These are phyloP conservation scores for Chaetomiaceae sp. DNA, from an alignment of 2,329 filamentous ascomycete genomes.

Conservation along the genomic window DNA sequence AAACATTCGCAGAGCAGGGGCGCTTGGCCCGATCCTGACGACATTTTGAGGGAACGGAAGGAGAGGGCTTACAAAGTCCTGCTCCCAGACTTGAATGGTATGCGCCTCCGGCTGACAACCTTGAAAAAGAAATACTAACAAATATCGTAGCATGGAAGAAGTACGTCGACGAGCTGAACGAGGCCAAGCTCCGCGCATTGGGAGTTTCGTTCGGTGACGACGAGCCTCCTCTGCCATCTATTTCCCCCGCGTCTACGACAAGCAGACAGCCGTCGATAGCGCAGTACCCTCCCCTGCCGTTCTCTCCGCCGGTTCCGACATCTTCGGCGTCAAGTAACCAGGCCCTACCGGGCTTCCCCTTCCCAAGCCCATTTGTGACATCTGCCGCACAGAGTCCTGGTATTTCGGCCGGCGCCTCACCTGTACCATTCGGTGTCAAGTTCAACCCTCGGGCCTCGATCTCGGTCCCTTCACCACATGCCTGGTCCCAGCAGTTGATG, in stretches of 20 bases:
- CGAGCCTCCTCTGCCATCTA: conserved; percentile 58
- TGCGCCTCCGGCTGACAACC: conserved; percentile 22
- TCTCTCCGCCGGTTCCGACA: conserved; percentile 78
- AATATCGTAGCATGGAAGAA: conserved; percentile 55
- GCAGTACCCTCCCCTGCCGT: conserved; percentile 70
- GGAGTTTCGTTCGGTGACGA: conserved; percentile 79
- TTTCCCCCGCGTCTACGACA: conserved; percentile 62
- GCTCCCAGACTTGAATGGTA: conserved; percentile 65
- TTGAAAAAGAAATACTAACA: conserved; percentile 25
- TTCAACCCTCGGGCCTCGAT: conserved; percentile 70
- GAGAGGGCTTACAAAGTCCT: conserved; percentile 55
- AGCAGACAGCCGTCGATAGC: conserved; percentile 64
- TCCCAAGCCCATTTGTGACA: conserved; percentile 56
- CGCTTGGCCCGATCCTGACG: conserved; percentile 61
- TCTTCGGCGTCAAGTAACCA: conserved; percentile 72
- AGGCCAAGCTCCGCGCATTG: conserved; percentile 87
- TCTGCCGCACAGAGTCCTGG: conserved; percentile 60
- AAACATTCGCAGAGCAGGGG: conserved; percentile 60
- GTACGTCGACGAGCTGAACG: conserved; percentile 77
- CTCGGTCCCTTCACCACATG: conserved; percentile 58
- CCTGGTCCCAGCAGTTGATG: conserved; percentile 55
- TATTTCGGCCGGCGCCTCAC: conserved; percentile 64
- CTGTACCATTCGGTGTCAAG: conserved; percentile 63
- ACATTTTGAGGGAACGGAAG: conserved; percentile 53
- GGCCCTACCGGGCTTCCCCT: conserved; percentile 51